Conservation (phyloP, 495 filamentous ascomycete genomes). For the Penicillium taxi region DNA sequence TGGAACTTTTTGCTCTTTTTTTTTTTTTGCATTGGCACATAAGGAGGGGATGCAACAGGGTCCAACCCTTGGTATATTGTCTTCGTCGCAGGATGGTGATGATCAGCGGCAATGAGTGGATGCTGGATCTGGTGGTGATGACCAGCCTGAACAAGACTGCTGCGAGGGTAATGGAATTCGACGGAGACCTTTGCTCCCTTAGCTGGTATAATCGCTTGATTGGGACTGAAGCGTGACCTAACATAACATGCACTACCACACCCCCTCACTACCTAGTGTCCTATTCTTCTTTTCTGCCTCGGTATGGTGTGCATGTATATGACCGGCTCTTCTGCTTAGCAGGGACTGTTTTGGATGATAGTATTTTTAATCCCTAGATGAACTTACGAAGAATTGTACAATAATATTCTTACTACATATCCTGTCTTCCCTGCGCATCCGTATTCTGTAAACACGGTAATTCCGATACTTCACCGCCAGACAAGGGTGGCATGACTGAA, state of each 20-base stretch:
- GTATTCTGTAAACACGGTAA: not conserved
- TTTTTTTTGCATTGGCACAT: constrained; percentile 37
- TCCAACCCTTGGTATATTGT: constrained; percentile 10
- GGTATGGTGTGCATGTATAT: constrained; percentile 5
- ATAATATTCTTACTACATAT: constrained; percentile 7
- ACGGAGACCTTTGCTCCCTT: constrained; percentile 6
- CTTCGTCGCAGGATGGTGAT: constrained; percentile 18
- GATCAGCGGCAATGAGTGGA: constrained; percentile 9
- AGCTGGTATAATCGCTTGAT: constrained; percentile 9
- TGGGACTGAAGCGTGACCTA: constrained; percentile 12
- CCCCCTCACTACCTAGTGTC: constrained; percentile 12
- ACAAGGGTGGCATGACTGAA: not conserved
- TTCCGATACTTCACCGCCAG: not conserved
- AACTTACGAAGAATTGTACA: constrained; percentile 26
- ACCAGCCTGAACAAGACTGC: constrained; percentile 3
- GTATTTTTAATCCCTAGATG: constrained; percentile 24
- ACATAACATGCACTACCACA: constrained; percentile 1
- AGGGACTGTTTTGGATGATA: constrained; percentile 13
- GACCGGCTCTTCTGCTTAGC: not conserved
- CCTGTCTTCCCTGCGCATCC: not conserved
- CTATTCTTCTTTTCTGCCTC: not conserved
- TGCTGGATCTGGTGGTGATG: constrained; percentile 3
- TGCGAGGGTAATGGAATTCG: constrained; percentile 3
- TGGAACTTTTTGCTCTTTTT: constrained; percentile 15
- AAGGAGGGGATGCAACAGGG: constrained; percentile 16